Base-by-base conservation (phyloP, 73 alveolate genomes). In the Symbiodinium pilosum region DNA sequence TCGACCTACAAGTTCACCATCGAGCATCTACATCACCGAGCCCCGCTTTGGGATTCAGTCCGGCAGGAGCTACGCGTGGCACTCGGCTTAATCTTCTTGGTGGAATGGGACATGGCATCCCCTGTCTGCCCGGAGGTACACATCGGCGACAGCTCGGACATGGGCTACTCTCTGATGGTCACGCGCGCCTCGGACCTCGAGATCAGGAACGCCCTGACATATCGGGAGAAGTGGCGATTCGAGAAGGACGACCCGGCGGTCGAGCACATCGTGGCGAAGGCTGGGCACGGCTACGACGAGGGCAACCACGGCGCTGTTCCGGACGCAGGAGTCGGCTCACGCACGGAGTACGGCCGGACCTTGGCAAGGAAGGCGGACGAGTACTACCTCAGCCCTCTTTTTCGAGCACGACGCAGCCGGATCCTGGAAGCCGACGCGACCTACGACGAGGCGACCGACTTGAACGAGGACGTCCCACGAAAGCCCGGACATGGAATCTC, bases 211-310 rank as follows among this genome's bases (percentile, higher is more conserved):
- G 92, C 47, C 18, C n/a, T 84, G 26, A 11, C 5, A 14, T 42
- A 40, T n/a, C 71, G 92, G 0, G 92, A 84, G 32, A 43, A 32
- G 47, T 84, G 92, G 92, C 68, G 92, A 18, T 84, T 84, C 92
- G 8, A 32, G 38, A 75, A 47, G 59, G 59, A 14, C 6, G 59
- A 47, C 59, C 59, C 59, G 59, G 59, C 59, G 14, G 14, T 14
- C 59, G 21, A 47, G 14, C 59, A 6, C 14, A 14, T 47, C 59
- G 59, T 6, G 59, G 59, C 59, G 59, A 47, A 6, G 59, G 59
- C 59, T 14, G 59, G 14, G 59, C 21, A 47, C 59, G 21, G 14
- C 59, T 9, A 14, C 14, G 59, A 14, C 6, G 59, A 47, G 6
- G 32, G 85, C 43, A 32, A 8, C 44, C 12, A 14, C 11, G 92